Evolutionary conservation across 306 rosid genomes (phyloP), one percentile per base, ranked within the genome.

Genomic region (Neltuma alba): DNA sequence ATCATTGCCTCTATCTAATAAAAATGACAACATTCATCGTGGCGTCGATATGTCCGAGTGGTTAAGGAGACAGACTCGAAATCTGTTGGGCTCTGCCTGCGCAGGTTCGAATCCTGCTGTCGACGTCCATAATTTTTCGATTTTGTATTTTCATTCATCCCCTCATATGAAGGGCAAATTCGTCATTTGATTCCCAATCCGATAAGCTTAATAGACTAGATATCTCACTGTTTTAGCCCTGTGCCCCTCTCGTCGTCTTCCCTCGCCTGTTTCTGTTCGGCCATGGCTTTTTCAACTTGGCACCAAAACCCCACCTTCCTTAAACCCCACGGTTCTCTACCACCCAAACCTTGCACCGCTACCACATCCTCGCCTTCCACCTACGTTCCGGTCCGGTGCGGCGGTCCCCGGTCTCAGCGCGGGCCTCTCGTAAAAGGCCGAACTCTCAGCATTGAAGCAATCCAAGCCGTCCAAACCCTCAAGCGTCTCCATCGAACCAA

Each of bases 371-470:
- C 64, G 4, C 66, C 85, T 58, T 89, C 31, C 90, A 86, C 70
- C 82, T 50, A 40, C 30, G 30, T 88, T 65, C 82, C 76, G 0
- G 74, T 90, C 31, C 91, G 87, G 13, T 91, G 95, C 75, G 97
- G 98, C 4, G 95, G 98, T 0, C 98, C 98, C 2, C 94, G 98
- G n/a, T 93, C 92, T 48, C 89, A 94, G 58, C 97, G 97, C 28
- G 93, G 93, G 62, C 98, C 97, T 1, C 82, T 94, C 20, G 66
- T 94, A n/a, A 92, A 87, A 84, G 98, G 93, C 30, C 90, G 98
- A 20, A 76, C 86, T 79, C 90, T 94, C 33, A 92, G 97, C 90
- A 94, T 86, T 81, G 98, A 94, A 83, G 98, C 98, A 67, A 94
- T 94, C 89, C 97, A 90, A 85, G 96, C 97, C 47, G 86, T 94